phyloP scores from a whole-genome alignment of 208 protist species.

The Wallacemonas sp. region DNA sequence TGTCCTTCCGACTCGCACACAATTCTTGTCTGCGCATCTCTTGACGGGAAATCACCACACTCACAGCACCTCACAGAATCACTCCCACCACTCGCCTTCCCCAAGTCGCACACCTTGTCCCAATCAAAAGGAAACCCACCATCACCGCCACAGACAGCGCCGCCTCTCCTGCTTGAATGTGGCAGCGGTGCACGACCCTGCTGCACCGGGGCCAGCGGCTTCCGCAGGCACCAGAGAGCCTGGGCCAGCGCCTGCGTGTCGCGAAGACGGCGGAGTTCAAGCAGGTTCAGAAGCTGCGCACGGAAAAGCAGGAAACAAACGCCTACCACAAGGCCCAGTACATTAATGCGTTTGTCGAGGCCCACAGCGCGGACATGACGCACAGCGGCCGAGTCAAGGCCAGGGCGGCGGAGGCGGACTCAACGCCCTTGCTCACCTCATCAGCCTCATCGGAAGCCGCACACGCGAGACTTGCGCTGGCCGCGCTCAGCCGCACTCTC shows the following conservation, averaged over 20 bases:
- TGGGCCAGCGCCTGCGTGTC: background rate
- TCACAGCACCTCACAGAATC: too few species aligned
- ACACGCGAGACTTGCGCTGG: background rate
- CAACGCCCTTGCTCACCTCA: background rate
- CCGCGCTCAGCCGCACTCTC: background rate
- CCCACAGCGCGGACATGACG: slow-evolving; percentile 37
- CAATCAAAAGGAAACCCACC: too few species aligned
- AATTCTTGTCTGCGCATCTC: too few species aligned
- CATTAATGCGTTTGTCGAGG: slow-evolving; percentile 66
- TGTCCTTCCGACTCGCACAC: too few species aligned
- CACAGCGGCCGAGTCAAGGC: slow-evolving; percentile 17
- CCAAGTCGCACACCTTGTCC: too few species aligned
- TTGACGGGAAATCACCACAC: too few species aligned
- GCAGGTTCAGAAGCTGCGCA: background rate
- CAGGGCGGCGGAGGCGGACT: background rate
- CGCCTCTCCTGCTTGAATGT: too few species aligned
- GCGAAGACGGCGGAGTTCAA: slow-evolving; percentile 1
- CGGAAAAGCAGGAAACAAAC: slow-evolving; percentile 25
- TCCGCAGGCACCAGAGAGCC: background rate
- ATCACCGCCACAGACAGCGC: too few species aligned
- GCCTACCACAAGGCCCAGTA: slow-evolving; percentile 68
- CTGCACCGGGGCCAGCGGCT: slow-evolving; percentile 6
- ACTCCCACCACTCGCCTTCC: too few species aligned
- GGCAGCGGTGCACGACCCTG: background rate
- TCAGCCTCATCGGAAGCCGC: background rate